Base-by-base conservation (phyloP, 257 asterid genomes). In the Salvia miltiorrhiza region DNA sequence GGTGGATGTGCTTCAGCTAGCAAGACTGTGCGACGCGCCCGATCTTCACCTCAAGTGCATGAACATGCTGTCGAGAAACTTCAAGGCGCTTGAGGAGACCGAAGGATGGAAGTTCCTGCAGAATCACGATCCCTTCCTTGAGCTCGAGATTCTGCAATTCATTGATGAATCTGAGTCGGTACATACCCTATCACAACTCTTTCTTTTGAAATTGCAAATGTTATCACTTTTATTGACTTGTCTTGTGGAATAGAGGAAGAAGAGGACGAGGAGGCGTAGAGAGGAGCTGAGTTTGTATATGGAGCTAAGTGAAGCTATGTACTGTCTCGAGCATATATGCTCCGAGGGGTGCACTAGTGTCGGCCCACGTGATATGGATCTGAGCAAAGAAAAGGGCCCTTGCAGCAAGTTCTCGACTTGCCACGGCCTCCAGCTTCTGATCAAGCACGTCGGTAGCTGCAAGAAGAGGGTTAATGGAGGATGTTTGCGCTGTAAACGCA, bases 81-180 rank as follows among this genome's bases (percentile, higher is more conserved):
- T 87, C 82, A 80, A 74, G 75, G 73, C 80, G 26, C 87, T 87
- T 52, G 92, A 85, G 86, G 72, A 79, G 62, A 87, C 96, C 0
- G 97, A 91, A 77, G 96, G 93, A 0, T 91, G 97, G 97, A 85
- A 81, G 63, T 89, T 89, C 79, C 65, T 92, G 67, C 95, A 92
- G 17, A 45, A 76, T 8, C 73, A 89, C 57, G 96, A 92, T n/a
- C 95, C 97, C 17, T 81, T 66, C 81, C 96, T 92, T 28, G 95
- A 92, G 70, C 93, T 87, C 53, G 96, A 92, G 63, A 84, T 92
- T 10, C 55, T 89, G 62, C 95, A 92, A 65, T 92, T 86, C 79
- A 83, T 92, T 14, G 90, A 87, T 52, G 97, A 92, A 76, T 73
- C 85, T 45, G 97, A 89, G 73, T 72, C 21, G 88, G 97, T 91